Evolutionary conservation across 345 rosid genomes (phyloP).

Genomic region (Moricandia moricandioides): DNA sequence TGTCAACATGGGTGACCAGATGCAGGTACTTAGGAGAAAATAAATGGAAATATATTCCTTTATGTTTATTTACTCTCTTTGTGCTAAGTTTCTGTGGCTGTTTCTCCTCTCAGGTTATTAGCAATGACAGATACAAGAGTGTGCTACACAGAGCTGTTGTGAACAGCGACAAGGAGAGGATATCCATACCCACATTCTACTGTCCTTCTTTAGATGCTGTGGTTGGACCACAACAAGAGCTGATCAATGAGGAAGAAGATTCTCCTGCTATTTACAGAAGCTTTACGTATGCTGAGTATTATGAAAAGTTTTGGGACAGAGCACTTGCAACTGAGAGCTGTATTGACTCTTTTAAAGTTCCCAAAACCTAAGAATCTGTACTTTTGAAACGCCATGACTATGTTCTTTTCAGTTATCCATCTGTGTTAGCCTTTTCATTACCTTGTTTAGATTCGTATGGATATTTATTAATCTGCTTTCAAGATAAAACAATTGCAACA

Average conservation of each 20-base stretch:
- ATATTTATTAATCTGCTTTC: background rate
- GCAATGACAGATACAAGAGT: conserved; percentile 59
- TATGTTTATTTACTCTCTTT: background rate
- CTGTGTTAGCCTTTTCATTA: background rate
- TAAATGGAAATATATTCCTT: background rate
- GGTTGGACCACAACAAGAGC: conserved; percentile 36
- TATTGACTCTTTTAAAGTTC: conserved; percentile 54
- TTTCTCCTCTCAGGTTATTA: conserved; percentile 37
- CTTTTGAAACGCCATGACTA: background rate
- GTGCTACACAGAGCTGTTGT: conserved; percentile 57
- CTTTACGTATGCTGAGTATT: conserved; percentile 51
- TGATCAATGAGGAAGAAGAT: conserved; percentile 31
- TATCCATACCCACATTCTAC: conserved; percentile 56
- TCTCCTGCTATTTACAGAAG: conserved; percentile 39
- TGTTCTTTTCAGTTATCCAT: background rate
- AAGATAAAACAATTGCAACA: background rate
- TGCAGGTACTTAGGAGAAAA: conserved; percentile 44
- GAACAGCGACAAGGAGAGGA: conserved; percentile 41
- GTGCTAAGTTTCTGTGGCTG: background rate
- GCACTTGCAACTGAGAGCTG: conserved; percentile 51
- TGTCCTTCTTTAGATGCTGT: conserved; percentile 55
- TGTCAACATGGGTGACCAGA: conserved; percentile 66
- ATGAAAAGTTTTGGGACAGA: conserved; percentile 55
- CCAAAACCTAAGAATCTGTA: background rate
- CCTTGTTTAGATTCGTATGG: background rate